Percentiles rank a stretch among this genome's conserved stretches.
These are phyloP conservation scores for Colletotrichum theobromicola DNA, from an alignment of 2,329 filamentous ascomycete species.

Conservation along the genomic window DNA sequence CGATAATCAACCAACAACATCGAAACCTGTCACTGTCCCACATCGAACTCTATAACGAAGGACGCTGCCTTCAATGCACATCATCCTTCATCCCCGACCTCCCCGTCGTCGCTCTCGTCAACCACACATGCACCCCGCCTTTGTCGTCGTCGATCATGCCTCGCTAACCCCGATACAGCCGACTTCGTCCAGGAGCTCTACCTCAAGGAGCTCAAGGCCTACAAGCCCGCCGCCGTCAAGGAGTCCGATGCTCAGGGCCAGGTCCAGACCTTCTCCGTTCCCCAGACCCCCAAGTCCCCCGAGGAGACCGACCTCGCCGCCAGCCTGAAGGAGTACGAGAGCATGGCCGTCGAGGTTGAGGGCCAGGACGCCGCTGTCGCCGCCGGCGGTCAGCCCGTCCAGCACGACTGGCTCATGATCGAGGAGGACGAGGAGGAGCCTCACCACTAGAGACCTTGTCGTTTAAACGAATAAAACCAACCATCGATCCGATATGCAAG, in stretches of 20 bases:
- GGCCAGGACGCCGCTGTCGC: constrained; percentile 74
- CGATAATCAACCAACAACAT: not conserved
- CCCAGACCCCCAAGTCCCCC: constrained; percentile 83
- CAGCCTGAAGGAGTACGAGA: constrained; percentile 94
- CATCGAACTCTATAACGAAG: not conserved
- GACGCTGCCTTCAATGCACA: not conserved
- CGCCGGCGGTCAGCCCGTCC: constrained; percentile 60
- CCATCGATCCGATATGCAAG: not conserved
- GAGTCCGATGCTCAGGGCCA: constrained; percentile 86
- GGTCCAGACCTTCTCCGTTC: constrained; percentile 84
- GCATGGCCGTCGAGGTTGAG: constrained; percentile 92
- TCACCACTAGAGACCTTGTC: constrained; percentile 52
- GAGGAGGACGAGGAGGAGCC: constrained; percentile 65
- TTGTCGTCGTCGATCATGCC: not conserved
- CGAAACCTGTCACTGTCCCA: not conserved
- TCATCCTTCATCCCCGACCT: not conserved
- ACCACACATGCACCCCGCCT: not conserved
- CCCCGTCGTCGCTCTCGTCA: not conserved
- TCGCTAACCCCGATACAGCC: constrained; percentile 58
- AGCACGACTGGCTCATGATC: constrained; percentile 83
- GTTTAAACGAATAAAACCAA: not conserved
- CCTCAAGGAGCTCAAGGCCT: constrained; percentile 92
- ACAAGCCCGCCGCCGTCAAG: constrained; percentile 88
- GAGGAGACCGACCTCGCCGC: constrained; percentile 93
- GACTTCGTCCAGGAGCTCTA: constrained; percentile 98